These are phyloP conservation scores for Microbotryum silenes-acaulis DNA, from an alignment of 1,284 basidiomycete species.

Conservation along the genomic window DNA sequence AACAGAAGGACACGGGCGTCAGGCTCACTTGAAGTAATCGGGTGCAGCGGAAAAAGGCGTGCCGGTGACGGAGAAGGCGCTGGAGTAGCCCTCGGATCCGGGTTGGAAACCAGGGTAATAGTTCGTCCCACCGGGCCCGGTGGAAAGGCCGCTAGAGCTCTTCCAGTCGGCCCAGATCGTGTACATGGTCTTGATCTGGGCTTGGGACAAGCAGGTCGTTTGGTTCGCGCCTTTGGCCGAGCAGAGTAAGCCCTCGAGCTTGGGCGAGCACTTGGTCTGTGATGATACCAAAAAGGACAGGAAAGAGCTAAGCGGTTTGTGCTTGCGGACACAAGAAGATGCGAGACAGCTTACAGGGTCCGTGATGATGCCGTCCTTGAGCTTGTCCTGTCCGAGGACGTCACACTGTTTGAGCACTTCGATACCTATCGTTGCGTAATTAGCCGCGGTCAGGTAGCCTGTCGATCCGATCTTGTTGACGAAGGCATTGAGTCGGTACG, in stretches of 20 bases:
- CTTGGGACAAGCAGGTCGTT: constrained; percentile 19
- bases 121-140: constrained; percentile 6
- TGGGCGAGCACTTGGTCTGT: constrained; percentile 21
- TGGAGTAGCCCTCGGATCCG: constrained; percentile 18
- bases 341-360: constrained; percentile 11
- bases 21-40: constrained; percentile 19
- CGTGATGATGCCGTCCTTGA: constrained; percentile 35
- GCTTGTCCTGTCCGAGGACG: constrained; percentile 29
- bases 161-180: constrained; percentile 23
- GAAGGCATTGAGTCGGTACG: constrained; percentile 26
- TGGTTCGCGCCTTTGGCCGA: constrained; percentile 10
- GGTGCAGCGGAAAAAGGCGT: neutral
- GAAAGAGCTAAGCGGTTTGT: too few species aligned
- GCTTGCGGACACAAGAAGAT: too few species aligned
- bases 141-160: neutral
- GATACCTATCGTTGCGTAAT: constrained; percentile 28
- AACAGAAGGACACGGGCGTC: too few species aligned
- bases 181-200: constrained; percentile 28
- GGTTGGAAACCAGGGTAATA: constrained; percentile 27
- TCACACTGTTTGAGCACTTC: constrained; percentile 36
- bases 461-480: constrained; percentile 22
- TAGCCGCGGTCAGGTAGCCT: constrained; percentile 14
- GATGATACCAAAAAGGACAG: too few species aligned
- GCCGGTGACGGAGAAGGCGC: constrained; percentile 21
- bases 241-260: constrained; percentile 24